A percentile compares a stretch with the other conserved stretches of the same genome.
Evolutionary conservation across 176 grass and related monocot genomes (phyloP).

Genomic region (Musa acuminata): DNA sequence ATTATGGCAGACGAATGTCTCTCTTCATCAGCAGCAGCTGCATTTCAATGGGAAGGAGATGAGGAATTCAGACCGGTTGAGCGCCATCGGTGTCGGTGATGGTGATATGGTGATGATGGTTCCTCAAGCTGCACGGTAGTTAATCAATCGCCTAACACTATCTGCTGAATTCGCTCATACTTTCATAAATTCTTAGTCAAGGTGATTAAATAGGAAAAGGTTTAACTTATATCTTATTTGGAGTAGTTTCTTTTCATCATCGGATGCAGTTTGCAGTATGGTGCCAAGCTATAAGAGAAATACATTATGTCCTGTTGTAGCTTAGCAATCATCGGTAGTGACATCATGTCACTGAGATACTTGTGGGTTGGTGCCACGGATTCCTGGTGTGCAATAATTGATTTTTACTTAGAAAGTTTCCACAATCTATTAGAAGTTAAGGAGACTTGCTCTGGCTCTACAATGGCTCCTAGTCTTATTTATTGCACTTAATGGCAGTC

Average conservation of each 20-base stretch:
- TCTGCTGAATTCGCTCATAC: background rate
- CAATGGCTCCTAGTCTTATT: background rate
- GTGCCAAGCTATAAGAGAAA: too few species aligned
- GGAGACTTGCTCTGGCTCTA: background rate
- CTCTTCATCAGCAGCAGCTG: constrained; percentile 57
- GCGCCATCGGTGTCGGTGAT: constrained; percentile 46
- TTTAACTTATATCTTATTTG: background rate
- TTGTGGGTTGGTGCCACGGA: too few species aligned
- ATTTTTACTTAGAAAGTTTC: background rate
- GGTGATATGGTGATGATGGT: constrained; percentile 82
- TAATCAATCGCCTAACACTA: background rate
- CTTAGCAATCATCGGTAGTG: too few species aligned
- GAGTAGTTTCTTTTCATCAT: background rate
- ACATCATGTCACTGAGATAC: too few species aligned
- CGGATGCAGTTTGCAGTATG: background rate
- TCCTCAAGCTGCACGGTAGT: constrained; percentile 32
- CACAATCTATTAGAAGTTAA: background rate
- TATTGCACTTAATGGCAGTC: background rate
- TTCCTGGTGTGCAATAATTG: background rate
- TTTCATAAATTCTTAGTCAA: background rate
- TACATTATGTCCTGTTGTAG: too few species aligned
- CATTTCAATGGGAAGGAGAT: constrained; percentile 93
- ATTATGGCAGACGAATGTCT: constrained; percentile 44
- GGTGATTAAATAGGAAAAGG: background rate
- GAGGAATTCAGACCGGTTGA: constrained; percentile 56